Evolutionary conservation across 2,329 filamentous ascomycete species (phyloP).

Genomic region (Fusarium sp.): DNA sequence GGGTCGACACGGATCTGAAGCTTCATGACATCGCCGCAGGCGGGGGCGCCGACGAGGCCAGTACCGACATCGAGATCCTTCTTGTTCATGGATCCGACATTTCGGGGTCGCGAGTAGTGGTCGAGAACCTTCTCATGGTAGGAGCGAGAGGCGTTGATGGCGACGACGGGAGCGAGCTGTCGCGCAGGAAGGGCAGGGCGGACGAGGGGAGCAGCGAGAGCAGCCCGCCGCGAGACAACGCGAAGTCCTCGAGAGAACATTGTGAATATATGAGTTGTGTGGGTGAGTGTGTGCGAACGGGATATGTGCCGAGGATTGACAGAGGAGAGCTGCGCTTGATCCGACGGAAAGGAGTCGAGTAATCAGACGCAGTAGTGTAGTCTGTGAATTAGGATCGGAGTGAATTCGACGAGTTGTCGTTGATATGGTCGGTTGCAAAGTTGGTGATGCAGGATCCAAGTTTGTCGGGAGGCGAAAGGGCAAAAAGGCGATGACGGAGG

Average conservation of each 20-base stretch:
- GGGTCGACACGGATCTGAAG: slow-evolving; percentile 84
- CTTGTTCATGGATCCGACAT: slow-evolving; percentile 73
- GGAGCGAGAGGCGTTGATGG: slow-evolving; percentile 56
- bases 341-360: slow-evolving; percentile 9
- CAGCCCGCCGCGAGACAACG: slow-evolving; percentile 57
- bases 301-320: slow-evolving; percentile 3
- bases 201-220: slow-evolving; percentile 53
- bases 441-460: slow-evolving; percentile 25
- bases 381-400: slow-evolving; percentile 15
- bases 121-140: slow-evolving; percentile 67
- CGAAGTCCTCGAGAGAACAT: slow-evolving; percentile 63
- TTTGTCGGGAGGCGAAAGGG: slow-evolving; percentile 36
- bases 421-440: slow-evolving; percentile 17
- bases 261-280: slow-evolving; percentile 38
- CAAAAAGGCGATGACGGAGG: slow-evolving; percentile 40
- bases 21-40: slow-evolving; percentile 94
- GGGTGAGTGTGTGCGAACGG: not conserved
- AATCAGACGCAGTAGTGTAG: not conserved
- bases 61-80: slow-evolving; percentile 86
- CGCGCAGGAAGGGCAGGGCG: slow-evolving; percentile 54
- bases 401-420: not conserved
- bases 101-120: slow-evolving; percentile 65
- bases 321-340: slow-evolving; percentile 11
- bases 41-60: slow-evolving; percentile 88
- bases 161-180: slow-evolving; percentile 54